Evolutionary conservation across 176 grass and related monocot genomes (phyloP), one percentile per base, ranked within the genome.

Genomic region (Paspalum notatum): DNA sequence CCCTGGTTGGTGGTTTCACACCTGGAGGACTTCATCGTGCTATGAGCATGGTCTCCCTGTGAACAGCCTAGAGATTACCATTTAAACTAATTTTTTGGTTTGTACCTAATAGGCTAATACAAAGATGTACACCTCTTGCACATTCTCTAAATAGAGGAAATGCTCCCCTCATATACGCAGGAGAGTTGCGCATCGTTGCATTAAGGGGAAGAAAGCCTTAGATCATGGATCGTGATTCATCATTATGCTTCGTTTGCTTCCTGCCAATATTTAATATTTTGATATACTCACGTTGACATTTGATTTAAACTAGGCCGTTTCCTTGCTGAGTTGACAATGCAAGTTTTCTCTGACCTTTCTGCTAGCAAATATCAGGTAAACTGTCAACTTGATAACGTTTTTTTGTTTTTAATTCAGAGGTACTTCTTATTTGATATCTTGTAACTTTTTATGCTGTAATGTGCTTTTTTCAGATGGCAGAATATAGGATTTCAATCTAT

Each of bases 401-500:
- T 51, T 81, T 37, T 70, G 0, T 67, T 78, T 73, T 64, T 56
- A 68, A 69, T 85, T 58, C 40, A 38, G 38, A 39, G 56, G 18
- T 68, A 75, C 66, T 73, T 54, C 70, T 50, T 85, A 56, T 68
- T 69, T 67, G 77, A 58, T 26, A 52, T 72, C 17, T 40, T 62
- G 68, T 59, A 75, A 92, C 64, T 80, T 83, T 44, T 38, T 62
- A 61, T 77, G 32, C 60, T 87, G 56, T 71, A 76, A 62, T 77
- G 63, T 83, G 40, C 53, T 88, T 90, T 90, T 53, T 45, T 59
- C 87, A 99, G 93, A 95, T 99, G 97, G 97, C 97, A 60, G 97
- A 99, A 86, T 99, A 99, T 91, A 91, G 97, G 74, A 85, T 99
- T 86, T 99, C 96, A 58, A 87, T 99, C 73, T 99, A 99, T 42